Base-by-base conservation (phyloP, 352 stramenopile species). In the Blastocystis sp. region DNA sequence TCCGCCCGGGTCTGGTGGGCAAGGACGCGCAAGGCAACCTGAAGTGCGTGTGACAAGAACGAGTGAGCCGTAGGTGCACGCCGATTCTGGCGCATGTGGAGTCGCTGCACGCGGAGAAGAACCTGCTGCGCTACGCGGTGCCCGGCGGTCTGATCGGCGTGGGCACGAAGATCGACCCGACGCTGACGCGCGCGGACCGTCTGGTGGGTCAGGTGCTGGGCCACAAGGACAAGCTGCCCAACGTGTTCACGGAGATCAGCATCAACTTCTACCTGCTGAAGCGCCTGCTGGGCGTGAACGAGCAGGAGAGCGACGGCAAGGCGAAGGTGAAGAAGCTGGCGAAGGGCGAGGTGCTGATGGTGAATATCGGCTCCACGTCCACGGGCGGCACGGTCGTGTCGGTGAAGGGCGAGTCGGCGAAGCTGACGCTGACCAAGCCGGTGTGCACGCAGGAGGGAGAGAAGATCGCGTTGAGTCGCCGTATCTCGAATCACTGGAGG, bases 251-350 rank as follows among this genome's bases (percentile, higher is more conserved):
- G 62, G 96, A 99, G 90, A 89, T 94, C 87, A 96, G 99, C 93
- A 98, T 99, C 91, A 98, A 96, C 88, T 99, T 98, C 90, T 99
- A 99, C 92, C 91, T 99, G 74, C 93, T 99, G n/a, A 94, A 97
- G 91, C 94, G 97, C 88, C 92, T 99, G 89, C 93, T 99, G 70
- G 97, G 97, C 89, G 96, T 99, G 61, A 99, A 99, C 92, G 98
- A 96, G 63, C 94, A 96, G 87, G 97, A 99, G 90, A 96, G 97
- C 74, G 97, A 95, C 89, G 99, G 99, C 92, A 95, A 98, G 87
- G 97, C 94, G 82, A 99, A 98, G 92, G 96, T 99, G 79, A 94
- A 98, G 92, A 99, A 99, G 92, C 93, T 99, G 24, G 94, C 94
- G 64, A 98, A 98, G 92, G 93, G 94, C 69, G 97, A 99, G 92